Conservation (phyloP, 768 basidiomycete species). For the Suillus placidus region DNA sequence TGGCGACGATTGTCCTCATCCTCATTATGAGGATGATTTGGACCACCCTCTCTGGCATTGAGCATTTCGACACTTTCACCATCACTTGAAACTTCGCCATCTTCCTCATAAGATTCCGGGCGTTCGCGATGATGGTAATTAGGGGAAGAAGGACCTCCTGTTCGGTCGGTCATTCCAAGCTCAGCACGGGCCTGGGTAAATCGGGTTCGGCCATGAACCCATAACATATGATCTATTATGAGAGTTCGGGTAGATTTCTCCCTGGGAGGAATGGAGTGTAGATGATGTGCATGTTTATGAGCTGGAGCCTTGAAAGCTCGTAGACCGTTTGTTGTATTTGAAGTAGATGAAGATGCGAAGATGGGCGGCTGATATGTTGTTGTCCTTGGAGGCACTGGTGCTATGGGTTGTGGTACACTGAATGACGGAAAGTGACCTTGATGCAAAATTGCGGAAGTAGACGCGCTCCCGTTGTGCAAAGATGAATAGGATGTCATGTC, state of each 20-base stretch:
- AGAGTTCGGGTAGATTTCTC: constrained; percentile 89
- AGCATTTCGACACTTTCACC: constrained; percentile 54
- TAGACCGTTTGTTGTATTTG: constrained; percentile 13
- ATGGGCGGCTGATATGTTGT: constrained; percentile 13
- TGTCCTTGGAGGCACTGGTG: constrained; percentile 5
- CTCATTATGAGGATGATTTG: constrained; percentile 50
- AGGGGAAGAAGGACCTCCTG: constrained; percentile 63
- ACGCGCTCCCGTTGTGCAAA: constrained; percentile 20
- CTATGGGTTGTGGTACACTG: constrained; percentile 14
- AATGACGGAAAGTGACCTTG: constrained; percentile 25
- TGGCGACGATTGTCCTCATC: constrained; percentile 61
- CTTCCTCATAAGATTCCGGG: constrained; percentile 78
- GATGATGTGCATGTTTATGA: constrained; percentile 86
- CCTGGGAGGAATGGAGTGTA: constrained; percentile 83
- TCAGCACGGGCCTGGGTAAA: constrained; percentile 85
- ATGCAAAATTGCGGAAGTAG: constrained; percentile 20
- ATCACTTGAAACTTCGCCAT: constrained; percentile 66
- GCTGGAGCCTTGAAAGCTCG: constrained; percentile 67
- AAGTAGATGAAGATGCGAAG: constrained; percentile 18
- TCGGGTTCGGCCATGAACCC: constrained; percentile 80
- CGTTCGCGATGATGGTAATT: constrained; percentile 66
- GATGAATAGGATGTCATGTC: constrained; percentile 34
- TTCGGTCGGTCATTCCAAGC: constrained; percentile 82
- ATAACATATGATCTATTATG: constrained; percentile 86
- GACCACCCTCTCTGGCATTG: constrained; percentile 53